Evolutionary conservation across 495 filamentous ascomycete genomes (phyloP), one percentile per base, ranked within the genome.

Genomic region (Podospora pseudopauciseta): DNA sequence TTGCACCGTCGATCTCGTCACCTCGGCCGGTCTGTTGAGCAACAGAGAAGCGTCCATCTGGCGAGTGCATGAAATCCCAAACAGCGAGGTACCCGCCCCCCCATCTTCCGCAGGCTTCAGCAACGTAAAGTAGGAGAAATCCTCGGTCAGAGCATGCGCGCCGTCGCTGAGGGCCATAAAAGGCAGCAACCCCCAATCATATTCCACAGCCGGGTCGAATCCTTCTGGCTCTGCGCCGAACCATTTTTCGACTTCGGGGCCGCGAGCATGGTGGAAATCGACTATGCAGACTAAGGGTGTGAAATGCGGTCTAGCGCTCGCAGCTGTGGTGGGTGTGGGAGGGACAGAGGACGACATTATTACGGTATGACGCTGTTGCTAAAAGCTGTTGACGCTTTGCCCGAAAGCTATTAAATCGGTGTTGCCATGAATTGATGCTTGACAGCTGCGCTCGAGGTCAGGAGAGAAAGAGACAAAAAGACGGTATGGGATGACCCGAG

Each of bases 101-200:
- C 78, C 78, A 53, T 80, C 76, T 39, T 85, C 87, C 53, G 85
- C 88, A 62, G 88, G 88, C 58, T 88, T 88, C 59, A 91, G 85
- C 54, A 99, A 89, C 16, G 96, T 98, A 79, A 99, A 99, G 81
- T 98, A 99, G 64, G 93, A 97, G 83, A 97, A 98, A 78, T 98
- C 95, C 77, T 99, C 95, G 27, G 88, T 89, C 9, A 91, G 86
- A 92, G 92, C 86, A 81, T 99, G 95, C 53, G 95, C 95, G 32
- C 95, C 95, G 78, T 99, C 95, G 39, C 92, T 92, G 69, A 99
- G 81, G n/a, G 94, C 95, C 92, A 98, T 97, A 79, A 98, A 99
- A 0, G 95, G 95, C 60, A 99, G 84, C 68, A 97, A 80, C 5
- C 88, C 84, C 95, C 95, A 99, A 76, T 96, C 93, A 84, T 95